Evolutionary conservation across 768 basidiomycete species (phyloP), one percentile per base, ranked within the genome.

Genomic region (Artomyces pyxidatus): DNA sequence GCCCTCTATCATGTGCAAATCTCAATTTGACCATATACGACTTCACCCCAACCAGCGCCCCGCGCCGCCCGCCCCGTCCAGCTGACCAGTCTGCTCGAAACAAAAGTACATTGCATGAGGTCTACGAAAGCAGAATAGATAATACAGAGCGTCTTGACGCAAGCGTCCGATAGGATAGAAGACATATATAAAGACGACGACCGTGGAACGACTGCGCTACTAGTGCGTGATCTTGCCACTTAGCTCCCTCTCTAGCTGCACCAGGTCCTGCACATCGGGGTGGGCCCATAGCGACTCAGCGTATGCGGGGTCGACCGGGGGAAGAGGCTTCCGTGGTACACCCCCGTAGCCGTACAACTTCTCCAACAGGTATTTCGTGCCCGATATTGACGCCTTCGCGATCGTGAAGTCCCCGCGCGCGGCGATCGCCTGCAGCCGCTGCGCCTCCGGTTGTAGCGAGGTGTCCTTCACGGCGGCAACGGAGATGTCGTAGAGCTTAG

Each of bases 331-430:
- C 47, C 92, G 74, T n/a, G 89, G 83, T 22, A 67, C 59, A 0
- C 89, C 90, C 12, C 90, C 88, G 61, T 92, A 93, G 8, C 89
- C 90, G 55, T 84, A 75, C 17, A 86, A 62, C 60, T 76, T 84
- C 63, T 88, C 71, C 12, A 92, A 65, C 37, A 88, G 71, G 60
- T 70, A 83, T 65, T 95, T 95, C n/a, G 85, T 91, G 5, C 92
- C 91, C 6, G 84, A 68, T 52, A 95, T 82, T 2, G 81, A 82
- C 2, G 79, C 68, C 59, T 85, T 84, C 22, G 85, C 77, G 57
- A 92, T 83, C 6, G 87, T 85, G 55, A 71, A 83, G 63, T 96
- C 93, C 5, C 81, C 89, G 41, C 76, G 79, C 8, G 87, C 88
- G 47, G 89, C 74, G 53, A 92, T 80, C 9, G 80, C 86, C 60